Percentiles rank a stretch among this genome's conserved stretches.
phyloP scores from a whole-genome alignment of 805 yeast genomes.

The Blastobotrys attinorum region DNA sequence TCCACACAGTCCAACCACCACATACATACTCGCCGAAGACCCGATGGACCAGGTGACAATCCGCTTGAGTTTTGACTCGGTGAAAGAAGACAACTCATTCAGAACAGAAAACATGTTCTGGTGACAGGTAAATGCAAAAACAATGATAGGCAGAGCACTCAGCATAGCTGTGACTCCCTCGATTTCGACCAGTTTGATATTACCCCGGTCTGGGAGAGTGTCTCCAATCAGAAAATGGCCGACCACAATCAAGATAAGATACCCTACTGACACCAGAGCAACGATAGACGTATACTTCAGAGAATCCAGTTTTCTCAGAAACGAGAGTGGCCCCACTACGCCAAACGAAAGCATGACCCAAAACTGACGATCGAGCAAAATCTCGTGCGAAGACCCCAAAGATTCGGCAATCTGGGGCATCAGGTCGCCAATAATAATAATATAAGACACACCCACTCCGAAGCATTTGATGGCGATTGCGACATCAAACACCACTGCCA shows the following conservation, averaged over 20 bases:
- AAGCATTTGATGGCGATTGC: slow-evolving; percentile 74
- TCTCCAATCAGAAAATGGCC: slow-evolving; percentile 59
- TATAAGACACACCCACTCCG: slow-evolving; percentile 69
- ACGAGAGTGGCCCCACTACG: slow-evolving; percentile 56
- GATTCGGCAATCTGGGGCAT: slow-evolving; percentile 46
- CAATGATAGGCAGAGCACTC: slow-evolving; percentile 79
- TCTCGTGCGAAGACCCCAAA: slow-evolving; percentile 15
- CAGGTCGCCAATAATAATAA: slow-evolving; percentile 67
- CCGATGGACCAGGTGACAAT: slow-evolving; percentile 49
- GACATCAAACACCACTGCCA: slow-evolving; percentile 58
- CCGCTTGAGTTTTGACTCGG: slow-evolving; percentile 38
- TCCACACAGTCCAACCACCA: slow-evolving; percentile 72
- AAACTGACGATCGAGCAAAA: slow-evolving; percentile 30
- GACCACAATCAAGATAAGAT: slow-evolving; percentile 64
- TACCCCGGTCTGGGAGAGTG: slow-evolving; percentile 43
- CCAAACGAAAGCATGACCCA: slow-evolving; percentile 36
- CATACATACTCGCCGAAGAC: slow-evolving; percentile 53
- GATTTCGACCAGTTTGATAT: slow-evolving; percentile 42
- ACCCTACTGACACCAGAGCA: slow-evolving; percentile 74
- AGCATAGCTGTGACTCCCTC: slow-evolving; percentile 37
- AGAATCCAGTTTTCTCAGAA: slow-evolving; percentile 68
- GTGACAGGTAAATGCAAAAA: slow-evolving; percentile 93
- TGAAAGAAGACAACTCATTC: slow-evolving; percentile 62
- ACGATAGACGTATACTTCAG: slow-evolving; percentile 77
- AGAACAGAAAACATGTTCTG: slow-evolving; percentile 88